Evolutionary conservation across 1,284 basidiomycete species (phyloP), one percentile per base, ranked within the genome.

Genomic region (Melampsora abietis-canadensis): DNA sequence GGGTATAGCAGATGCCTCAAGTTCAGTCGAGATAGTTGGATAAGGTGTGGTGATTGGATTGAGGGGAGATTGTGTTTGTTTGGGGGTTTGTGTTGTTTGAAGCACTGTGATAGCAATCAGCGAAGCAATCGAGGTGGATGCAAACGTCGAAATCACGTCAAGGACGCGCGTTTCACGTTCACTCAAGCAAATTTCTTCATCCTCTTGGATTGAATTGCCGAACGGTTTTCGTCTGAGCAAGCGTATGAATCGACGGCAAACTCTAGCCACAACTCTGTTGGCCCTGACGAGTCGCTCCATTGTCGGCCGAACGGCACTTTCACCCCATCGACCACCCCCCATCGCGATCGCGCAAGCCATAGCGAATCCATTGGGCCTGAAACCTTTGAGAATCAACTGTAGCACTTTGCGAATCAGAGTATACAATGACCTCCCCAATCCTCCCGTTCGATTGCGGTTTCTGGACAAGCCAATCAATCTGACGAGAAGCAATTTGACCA

Each of bases 81-180:
- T 40, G n/a, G 68, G 60, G 24, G 60, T 40, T 21, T n/a, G n/a
- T 37, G 48, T 62, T 7, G 61, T 62, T 31, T 72, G 68, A n/a
- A 72, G 60, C 30, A 72, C 40, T 15, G 61, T 72, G 68, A 72
- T 72, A n/a, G 68, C 68, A n/a, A 72, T 30, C 31, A 72, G 31
- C n/a, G 68, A 72, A 31, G 68, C 60, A 27, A 72, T 59, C n/a
- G 68, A 72, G n/a, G 68, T 60, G 19, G 68, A 59, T 21, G 61
- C 48, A 34, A 72, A 72, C 17, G 68, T 72, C 37, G 68, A 72
- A 5, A 72, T 27, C 59, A 72, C 34, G 61, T 40, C 21, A 30
- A 72, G 46, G 27, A 64, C 17, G 27, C 30, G 61, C 40, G 31
- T 37, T 31, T 63, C 61, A 40, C 37, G 30, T n/a, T 27, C 37